phyloP scores from a whole-genome alignment of 2,329 filamentous ascomycete species.

The Apiospora marii region DNA sequence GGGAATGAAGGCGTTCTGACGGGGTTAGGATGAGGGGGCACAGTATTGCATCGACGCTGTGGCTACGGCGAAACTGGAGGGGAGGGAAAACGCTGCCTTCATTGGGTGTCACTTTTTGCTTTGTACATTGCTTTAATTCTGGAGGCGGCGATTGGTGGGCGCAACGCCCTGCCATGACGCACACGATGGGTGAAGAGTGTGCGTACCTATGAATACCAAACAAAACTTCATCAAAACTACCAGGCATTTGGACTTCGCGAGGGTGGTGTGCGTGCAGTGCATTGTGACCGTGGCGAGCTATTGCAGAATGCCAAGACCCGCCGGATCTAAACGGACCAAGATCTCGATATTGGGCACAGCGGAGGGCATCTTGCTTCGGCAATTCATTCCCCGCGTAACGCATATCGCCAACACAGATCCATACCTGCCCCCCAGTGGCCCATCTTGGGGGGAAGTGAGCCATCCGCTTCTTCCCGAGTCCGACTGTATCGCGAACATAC shows the following conservation, averaged over 20 bases:
- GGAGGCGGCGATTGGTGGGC: neutral
- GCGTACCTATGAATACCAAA: constrained; percentile 14
- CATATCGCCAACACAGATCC: neutral
- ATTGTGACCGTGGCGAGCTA: neutral
- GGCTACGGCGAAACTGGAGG: neutral
- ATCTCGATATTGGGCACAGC: neutral
- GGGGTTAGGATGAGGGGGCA: neutral
- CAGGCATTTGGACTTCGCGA: neutral
- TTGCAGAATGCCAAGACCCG: neutral
- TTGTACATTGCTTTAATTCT: constrained; percentile 5
- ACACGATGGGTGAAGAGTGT: neutral
- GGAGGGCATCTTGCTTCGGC: constrained; percentile 1
- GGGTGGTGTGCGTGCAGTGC: neutral
- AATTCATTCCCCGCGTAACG: neutral
- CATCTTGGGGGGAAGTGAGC: neutral
- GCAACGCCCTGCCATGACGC: neutral
- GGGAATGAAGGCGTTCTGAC: neutral
- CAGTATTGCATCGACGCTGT: neutral
- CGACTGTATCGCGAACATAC: neutral
- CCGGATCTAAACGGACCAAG: neutral
- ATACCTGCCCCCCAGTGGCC: neutral
- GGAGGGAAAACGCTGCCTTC: neutral
- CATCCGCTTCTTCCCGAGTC: neutral
- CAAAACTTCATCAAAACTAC: neutral
- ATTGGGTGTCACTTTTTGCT: neutral